Conservation (phyloP, 2,329 filamentous ascomycete species). For the Neofusicoccum sp. region DNA sequence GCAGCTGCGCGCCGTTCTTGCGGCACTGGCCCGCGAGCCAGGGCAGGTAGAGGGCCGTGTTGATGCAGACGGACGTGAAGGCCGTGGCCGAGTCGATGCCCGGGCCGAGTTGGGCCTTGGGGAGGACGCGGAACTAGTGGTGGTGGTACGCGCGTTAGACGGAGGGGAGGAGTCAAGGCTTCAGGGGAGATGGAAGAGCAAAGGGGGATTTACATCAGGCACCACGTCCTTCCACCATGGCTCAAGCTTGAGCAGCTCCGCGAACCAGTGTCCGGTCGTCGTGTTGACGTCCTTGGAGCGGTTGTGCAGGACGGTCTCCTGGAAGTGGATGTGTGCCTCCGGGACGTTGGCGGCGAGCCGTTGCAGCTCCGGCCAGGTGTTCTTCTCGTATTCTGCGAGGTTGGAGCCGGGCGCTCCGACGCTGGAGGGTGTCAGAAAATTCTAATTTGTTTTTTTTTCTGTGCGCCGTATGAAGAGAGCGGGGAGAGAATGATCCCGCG, state of each 20-base stretch:
- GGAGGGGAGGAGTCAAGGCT: neutral
- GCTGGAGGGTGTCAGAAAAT: constrained; percentile 21
- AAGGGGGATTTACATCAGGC: constrained; percentile 49
- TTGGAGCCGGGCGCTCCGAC: constrained; percentile 42
- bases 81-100: constrained; percentile 69
- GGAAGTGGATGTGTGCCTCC: constrained; percentile 78
- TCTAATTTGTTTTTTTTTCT: neutral
- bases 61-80: constrained; percentile 88
- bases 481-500: too few relatives aligned
- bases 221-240: constrained; percentile 74
- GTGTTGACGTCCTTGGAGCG: constrained; percentile 63
- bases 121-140: constrained; percentile 63
- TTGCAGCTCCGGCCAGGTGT: constrained; percentile 46
- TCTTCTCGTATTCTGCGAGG: constrained; percentile 41
- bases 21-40: constrained; percentile 82
- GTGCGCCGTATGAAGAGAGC: too few relatives aligned
- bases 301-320: constrained; percentile 58
- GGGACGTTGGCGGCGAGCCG: constrained; percentile 58
- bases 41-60: constrained; percentile 81
- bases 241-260: constrained; percentile 63
- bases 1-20: constrained; percentile 64
- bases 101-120: constrained; percentile 54
- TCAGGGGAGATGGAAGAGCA: constrained; percentile 4
- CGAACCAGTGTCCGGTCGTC: constrained; percentile 58
- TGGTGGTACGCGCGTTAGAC: neutral